Evolutionary conservation across 176 grass and related monocot genomes (phyloP), one percentile per base, ranked within the genome.

Genomic region (Ensete ventricosum): DNA sequence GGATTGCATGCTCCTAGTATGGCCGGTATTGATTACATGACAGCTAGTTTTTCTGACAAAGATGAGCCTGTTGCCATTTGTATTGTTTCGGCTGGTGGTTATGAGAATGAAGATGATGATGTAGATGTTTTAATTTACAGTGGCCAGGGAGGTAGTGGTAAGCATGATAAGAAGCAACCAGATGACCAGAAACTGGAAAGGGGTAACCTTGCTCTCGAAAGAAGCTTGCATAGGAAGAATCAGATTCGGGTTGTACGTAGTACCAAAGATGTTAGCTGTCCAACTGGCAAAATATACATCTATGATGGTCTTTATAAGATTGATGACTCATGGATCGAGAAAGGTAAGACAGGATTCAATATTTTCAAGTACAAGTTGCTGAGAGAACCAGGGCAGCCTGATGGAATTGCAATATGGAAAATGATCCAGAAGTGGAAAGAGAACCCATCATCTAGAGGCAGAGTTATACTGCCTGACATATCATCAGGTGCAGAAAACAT

Each of bases 261-360:
- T 64, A 82, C 78, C 13, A 97, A 89, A 80, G 90, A 97, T 79
- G 82, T 86, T 64, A 69, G 71, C 69, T 82, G 78, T 72, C 77
- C 81, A 70, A 74, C 77, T 60, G 84, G 90, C 49, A 97, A 90
- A 78, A 80, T 97, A 83, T 97, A 97, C 74, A 88, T 93, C 26
- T 97, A 97, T 83, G 93, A 97, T 80, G 93, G 93, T 66, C 83
- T 97, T 58, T 97, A 93, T 76, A 88, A 80, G 78, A 93, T 97
- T 81, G 85, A 90, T 8, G 81, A 82, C 54, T 88, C 90, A 25
- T 97, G 93, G 93, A 90, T 81, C 64, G 93, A 93, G 66, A 97
- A 70, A 81, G 73, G 81, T 54, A 97, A 89, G 52, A 17, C 52
- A 69, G 93, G 93, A 11, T 87, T 82, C 77, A 74, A 65, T 70